Conservation (phyloP, 768 basidiomycete species). For the Kwoniella shandongensis region DNA sequence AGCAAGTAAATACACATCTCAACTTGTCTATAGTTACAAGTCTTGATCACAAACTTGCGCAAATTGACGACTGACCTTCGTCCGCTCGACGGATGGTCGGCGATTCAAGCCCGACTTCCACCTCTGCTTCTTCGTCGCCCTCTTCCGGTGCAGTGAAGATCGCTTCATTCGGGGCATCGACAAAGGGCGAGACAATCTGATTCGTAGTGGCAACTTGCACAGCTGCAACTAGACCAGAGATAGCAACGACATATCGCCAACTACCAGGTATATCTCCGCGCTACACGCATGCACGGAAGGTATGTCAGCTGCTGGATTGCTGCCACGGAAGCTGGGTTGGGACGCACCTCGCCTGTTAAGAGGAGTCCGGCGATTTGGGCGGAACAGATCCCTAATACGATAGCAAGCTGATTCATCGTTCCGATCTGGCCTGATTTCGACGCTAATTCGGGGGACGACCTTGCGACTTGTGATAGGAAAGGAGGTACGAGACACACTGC, state of each 20-base stretch:
- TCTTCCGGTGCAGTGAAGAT: constrained; percentile 1
- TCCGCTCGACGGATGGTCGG: too few relatives aligned
- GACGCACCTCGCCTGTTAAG: constrained; percentile 42
- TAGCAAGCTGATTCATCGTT: constrained; percentile 48
- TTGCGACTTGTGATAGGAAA: constrained; percentile 38
- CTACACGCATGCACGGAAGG: constrained; percentile 6
- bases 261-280: constrained; percentile 47
- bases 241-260: constrained; percentile 47
- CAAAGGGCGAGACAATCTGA: constrained; percentile 3
- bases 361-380: constrained; percentile 45
- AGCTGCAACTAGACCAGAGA: constrained; percentile 42
- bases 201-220: constrained; percentile 29
- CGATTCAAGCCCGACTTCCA: constrained; percentile 3
- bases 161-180: not conserved
- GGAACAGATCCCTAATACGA: constrained; percentile 44
- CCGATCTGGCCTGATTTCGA: constrained; percentile 46
- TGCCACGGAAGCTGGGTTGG: too few relatives aligned
- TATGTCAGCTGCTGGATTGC: not conserved
- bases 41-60: too few relatives aligned
- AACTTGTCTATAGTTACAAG: too few relatives aligned
- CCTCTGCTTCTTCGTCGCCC: constrained; percentile 13
- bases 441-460: constrained; percentile 31
- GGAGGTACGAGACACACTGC: constrained; percentile 50
- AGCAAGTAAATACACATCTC: not conserved
- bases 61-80: constrained; percentile 28